Evolutionary conservation across 164 flowering plant species (phyloP).

Genomic region (Vitis rotundifolia): DNA sequence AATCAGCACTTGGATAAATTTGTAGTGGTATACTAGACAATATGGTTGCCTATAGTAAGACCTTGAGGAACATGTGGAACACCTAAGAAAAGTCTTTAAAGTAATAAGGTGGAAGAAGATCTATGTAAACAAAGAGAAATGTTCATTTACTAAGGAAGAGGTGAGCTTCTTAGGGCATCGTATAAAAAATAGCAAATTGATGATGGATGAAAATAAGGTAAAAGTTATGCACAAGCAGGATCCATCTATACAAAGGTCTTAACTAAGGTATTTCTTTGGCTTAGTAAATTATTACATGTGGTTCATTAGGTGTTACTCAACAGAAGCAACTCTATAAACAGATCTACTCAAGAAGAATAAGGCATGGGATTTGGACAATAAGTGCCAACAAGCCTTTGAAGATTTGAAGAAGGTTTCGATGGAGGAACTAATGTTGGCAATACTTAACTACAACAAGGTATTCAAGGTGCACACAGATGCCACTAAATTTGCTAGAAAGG

Average conservation of each 20-base stretch:
- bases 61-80: not conserved
- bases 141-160: too few species aligned
- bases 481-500: not conserved
- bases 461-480: constrained; percentile 8
- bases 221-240: too few species aligned
- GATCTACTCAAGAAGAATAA: constrained; percentile 11
- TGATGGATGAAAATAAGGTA: too few species aligned
- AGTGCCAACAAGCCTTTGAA: not conserved
- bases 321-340: not conserved
- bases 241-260: too few species aligned
- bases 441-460: not conserved
- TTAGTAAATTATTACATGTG: constrained; percentile 7
- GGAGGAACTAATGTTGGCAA: not conserved
- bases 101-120: not conserved
- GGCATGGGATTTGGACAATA: too few species aligned
- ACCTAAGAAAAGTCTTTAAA: not conserved
- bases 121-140: not conserved
- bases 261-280: too few species aligned
- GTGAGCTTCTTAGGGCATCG: too few species aligned
- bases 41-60: not conserved
- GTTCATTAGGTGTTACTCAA: constrained; percentile 5
- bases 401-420: not conserved
- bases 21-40: too few species aligned
- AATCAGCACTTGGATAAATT: constrained; percentile 1
- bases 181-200: too few species aligned